Conservation (phyloP, 768 basidiomycete species). For the Naganishia vishniacii region DNA sequence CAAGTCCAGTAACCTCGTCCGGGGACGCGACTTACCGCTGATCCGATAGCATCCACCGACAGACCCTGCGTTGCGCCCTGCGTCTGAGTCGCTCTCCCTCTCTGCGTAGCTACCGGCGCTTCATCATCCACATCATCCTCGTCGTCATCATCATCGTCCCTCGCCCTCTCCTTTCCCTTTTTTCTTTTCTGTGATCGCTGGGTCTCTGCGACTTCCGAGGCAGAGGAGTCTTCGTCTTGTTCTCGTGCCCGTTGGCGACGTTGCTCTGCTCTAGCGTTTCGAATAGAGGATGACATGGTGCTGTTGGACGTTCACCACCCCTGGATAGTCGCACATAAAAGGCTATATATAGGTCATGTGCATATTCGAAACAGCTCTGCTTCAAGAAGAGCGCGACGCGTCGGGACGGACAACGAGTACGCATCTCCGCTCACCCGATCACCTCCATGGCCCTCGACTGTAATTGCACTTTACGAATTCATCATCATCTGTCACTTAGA, state of each 20-base stretch:
- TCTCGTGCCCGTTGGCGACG: not conserved
- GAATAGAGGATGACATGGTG: conserved; percentile 2
- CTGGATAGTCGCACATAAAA: no score
- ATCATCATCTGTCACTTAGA: not conserved
- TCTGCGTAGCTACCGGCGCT: not conserved
- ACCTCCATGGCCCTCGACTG: not conserved
- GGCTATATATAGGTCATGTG: not conserved
- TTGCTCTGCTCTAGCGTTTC: conserved; percentile 4
- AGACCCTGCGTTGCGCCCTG: conserved; percentile 6
- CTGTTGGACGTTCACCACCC: no score
- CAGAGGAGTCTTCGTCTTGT: conserved; percentile 14
- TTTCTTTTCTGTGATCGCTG: conserved; percentile 7
- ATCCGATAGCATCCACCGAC: conserved; percentile 9
- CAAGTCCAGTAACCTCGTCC: not conserved
- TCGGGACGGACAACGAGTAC: not conserved
- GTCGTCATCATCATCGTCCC: conserved; percentile 3
- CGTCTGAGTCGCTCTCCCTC: conserved; percentile 1
- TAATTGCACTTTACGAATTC: not conserved
- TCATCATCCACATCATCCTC: conserved; percentile 12
- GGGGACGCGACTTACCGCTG: not conserved
- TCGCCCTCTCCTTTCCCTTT: conserved; percentile 14
- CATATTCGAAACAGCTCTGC: no score
- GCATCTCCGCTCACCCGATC: not conserved
- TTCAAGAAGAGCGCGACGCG: not conserved
- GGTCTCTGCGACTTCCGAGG: conserved; percentile 7